These are phyloP conservation scores for Puccinellia tenuiflora DNA, from an alignment of 176 grass and related monocot genomes.

Conservation along the genomic window DNA sequence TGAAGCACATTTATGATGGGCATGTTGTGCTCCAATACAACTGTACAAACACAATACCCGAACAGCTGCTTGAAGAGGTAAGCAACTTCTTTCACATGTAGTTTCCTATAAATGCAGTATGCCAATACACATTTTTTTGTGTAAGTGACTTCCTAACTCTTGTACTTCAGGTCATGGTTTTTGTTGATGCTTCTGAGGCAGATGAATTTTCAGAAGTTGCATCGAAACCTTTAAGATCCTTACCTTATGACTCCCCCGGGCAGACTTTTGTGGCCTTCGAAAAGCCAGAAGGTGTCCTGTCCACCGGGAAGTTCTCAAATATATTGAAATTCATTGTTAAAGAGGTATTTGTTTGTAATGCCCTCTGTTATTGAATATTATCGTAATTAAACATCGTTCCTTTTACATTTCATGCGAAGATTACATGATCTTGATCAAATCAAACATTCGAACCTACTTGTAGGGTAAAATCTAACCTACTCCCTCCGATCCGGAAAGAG, in stretches of 20 bases:
- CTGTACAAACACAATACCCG: slow-evolving; percentile 97
- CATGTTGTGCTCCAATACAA: slow-evolving; percentile 93
- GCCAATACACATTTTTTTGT: neutral
- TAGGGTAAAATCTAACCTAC: neutral
- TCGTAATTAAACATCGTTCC: neutral
- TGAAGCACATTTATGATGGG: slow-evolving; percentile 88
- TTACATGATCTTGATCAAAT: neutral
- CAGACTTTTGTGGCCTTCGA: slow-evolving; percentile 96
- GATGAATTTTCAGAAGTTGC: slow-evolving; percentile 83
- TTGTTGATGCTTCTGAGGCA: slow-evolving; percentile 92
- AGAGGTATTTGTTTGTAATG: slow-evolving; percentile 54
- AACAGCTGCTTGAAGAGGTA: slow-evolving; percentile 93
- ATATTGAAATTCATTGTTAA: slow-evolving; percentile 91
- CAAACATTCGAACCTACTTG: neutral
- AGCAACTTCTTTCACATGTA: slow-evolving; percentile 6
- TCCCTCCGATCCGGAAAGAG: no score
- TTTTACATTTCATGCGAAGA: slow-evolving; percentile 10
- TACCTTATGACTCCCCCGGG: slow-evolving; percentile 82
- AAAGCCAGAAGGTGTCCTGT: slow-evolving; percentile 81
- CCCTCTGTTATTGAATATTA: neutral
- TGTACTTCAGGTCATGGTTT: slow-evolving; percentile 65
- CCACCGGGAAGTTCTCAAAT: slow-evolving; percentile 87
- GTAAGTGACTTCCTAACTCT: slow-evolving; percentile 11
- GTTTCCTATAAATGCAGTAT: neutral
- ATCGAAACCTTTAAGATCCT: slow-evolving; percentile 63